Evolutionary conservation across 768 basidiomycete species (phyloP).

Genomic region (Pulveroboletus sp.): DNA sequence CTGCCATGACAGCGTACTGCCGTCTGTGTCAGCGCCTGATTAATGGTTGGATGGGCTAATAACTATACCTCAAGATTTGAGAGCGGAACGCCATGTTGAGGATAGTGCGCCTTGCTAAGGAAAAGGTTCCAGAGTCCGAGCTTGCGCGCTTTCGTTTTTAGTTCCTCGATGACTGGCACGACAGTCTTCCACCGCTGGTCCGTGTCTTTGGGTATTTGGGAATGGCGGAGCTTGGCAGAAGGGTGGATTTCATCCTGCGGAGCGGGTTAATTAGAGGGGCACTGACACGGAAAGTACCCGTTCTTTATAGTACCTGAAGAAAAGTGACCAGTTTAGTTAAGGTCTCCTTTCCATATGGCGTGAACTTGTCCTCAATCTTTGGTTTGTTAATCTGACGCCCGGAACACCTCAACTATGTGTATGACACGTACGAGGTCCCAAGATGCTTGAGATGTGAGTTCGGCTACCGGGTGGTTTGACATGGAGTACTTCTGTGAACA

Average conservation of each 20-base stretch:
- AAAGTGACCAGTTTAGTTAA: constrained; percentile 81
- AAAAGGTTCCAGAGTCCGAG: constrained; percentile 97
- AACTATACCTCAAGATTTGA: constrained; percentile 82
- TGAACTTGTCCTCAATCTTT: constrained; percentile 90
- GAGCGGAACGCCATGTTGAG: constrained; percentile 82
- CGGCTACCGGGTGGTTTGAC: constrained; percentile 66
- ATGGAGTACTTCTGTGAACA: constrained; percentile 33
- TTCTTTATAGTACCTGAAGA: constrained; percentile 61
- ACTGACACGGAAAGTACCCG: not conserved
- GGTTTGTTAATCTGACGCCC: constrained; percentile 5
- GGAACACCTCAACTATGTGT: not conserved
- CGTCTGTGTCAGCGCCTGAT: not conserved
- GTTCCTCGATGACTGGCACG: constrained; percentile 73
- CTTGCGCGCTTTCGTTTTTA: constrained; percentile 84
- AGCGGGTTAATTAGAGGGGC: not conserved
- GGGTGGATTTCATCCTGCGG: constrained; percentile 89
- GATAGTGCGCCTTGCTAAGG: constrained; percentile 91
- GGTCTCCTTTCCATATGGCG: constrained; percentile 81
- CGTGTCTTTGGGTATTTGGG: constrained; percentile 75
- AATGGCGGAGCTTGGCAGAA: constrained; percentile 68
- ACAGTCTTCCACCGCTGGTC: constrained; percentile 79
- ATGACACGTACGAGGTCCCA: constrained; percentile 72
- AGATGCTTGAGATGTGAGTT: constrained; percentile 77
- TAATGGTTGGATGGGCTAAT: not conserved
- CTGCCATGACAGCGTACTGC: constrained; percentile 97